These are phyloP conservation scores for Nemania sp. DNA, from an alignment of 2,329 filamentous ascomycete genomes.

Conservation along the genomic window DNA sequence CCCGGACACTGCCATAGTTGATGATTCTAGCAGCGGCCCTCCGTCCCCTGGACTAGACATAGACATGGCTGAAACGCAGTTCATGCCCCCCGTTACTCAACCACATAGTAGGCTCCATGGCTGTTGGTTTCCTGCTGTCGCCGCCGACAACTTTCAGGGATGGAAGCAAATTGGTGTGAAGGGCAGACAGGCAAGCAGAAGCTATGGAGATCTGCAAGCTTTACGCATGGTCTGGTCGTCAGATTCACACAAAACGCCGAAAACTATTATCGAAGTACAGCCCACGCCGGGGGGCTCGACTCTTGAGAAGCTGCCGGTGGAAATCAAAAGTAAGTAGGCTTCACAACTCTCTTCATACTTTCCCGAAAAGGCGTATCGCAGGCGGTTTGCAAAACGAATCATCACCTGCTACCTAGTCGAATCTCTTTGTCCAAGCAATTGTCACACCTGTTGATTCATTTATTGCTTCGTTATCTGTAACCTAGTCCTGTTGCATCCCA, in stretches of 20 bases:
- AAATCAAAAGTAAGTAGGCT: slow-evolving; percentile 73
- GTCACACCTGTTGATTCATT: background rate
- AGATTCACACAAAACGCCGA: slow-evolving; percentile 38
- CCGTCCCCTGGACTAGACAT: slow-evolving; percentile 25
- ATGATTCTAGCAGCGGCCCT: slow-evolving; percentile 49
- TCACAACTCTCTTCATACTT: background rate
- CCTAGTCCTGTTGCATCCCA: too few species aligned
- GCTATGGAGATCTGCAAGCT: slow-evolving; percentile 62
- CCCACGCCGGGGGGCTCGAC: slow-evolving; percentile 53
- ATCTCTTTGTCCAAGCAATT: too few species aligned
- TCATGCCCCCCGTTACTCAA: slow-evolving; percentile 56
- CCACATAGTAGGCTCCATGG: slow-evolving; percentile 61
- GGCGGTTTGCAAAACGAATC: slow-evolving; percentile 5
- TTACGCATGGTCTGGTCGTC: slow-evolving; percentile 59
- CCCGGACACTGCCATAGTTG: slow-evolving; percentile 52
- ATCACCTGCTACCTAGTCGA: slow-evolving; percentile 3
- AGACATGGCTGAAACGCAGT: slow-evolving; percentile 49
- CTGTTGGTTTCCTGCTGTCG: slow-evolving; percentile 56
- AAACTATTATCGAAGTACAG: slow-evolving; percentile 38
- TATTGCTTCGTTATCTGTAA: background rate
- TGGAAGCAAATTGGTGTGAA: slow-evolving; percentile 66
- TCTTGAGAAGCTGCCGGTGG: slow-evolving; percentile 69
- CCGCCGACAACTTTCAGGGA: slow-evolving; percentile 59
- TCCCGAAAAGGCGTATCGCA: background rate
- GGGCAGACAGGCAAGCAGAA: slow-evolving; percentile 62